Evolutionary conservation across 1,139 yeast genomes (phyloP).

Genomic region (Hyphopichia wangnamkhiaoensis): DNA sequence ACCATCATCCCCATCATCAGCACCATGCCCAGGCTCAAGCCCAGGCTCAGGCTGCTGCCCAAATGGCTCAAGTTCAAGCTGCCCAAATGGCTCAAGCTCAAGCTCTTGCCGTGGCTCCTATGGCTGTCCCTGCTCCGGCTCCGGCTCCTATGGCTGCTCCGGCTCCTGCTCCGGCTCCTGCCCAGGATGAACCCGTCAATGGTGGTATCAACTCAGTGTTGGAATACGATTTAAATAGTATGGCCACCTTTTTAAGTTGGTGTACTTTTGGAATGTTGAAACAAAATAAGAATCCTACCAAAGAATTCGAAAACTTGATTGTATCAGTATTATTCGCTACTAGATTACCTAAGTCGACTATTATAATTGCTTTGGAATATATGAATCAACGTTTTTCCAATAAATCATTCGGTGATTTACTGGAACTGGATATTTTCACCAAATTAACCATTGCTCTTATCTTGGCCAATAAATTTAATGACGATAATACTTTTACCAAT

Average conservation of each 20-base stretch:
- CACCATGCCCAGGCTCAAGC: constrained; percentile 10
- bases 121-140: constrained; percentile 11
- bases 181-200: constrained; percentile 29
- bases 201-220: constrained; percentile 80
- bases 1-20: constrained; percentile 12
- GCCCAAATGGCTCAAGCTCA: constrained; percentile 14
- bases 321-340: constrained; percentile 83
- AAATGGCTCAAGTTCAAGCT: constrained; percentile 18
- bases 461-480: constrained; percentile 91
- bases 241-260: constrained; percentile 75
- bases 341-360: constrained; percentile 79
- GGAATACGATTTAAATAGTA: constrained; percentile 74
- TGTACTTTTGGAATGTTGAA: constrained; percentile 64
- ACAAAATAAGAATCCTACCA: constrained; percentile 49
- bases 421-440: constrained; percentile 54
- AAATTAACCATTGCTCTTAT: constrained; percentile 71
- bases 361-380: constrained; percentile 77
- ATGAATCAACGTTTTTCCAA: constrained; percentile 50
- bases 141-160: constrained; percentile 12
- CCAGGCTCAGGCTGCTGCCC: constrained; percentile 8
- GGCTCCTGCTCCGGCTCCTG: constrained; percentile 11
- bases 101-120: constrained; percentile 10
- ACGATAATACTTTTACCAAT: constrained; percentile 94
- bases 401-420: constrained; percentile 26
- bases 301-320: constrained; percentile 60